Evolutionary conservation across 1,284 basidiomycete species (phyloP), one percentile per base, ranked within the genome.

Genomic region (Malassezia arunalokei): DNA sequence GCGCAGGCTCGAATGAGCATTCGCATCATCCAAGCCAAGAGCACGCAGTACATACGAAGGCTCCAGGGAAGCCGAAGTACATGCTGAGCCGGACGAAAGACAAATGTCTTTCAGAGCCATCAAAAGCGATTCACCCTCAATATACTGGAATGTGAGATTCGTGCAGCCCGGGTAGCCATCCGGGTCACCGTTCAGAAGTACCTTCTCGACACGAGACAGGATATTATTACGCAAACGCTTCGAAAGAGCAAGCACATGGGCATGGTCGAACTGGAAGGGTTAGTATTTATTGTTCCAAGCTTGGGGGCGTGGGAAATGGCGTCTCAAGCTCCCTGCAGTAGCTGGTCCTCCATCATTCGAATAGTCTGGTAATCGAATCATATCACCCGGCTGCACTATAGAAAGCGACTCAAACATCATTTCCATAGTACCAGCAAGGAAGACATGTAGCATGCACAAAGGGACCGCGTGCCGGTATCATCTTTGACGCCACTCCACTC

Each of bases 101-200:
- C 94, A 94, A 56, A 98, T 85, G 70, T 98, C 89, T 44, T 98
- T 98, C 64, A 99, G 76, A 15, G 94, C 92, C 94, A 98, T 98
- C 59, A 99, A 76, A 58, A 99, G 79, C 70, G 87, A 91, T 76
- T 98, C 92, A 29, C 92, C 92, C 70, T 98, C 92, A 40, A 98
- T 90, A 73, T 95, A 98, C 9, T 91, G 82, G 74, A 96, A 98
- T 57, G 86, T 90, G 40, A 98, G 78, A 76, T 96, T 96, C 68
- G 95, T 82, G 74, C 91, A 96, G 40, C 70, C 70, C 0, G 75
- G 75, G 57, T 76, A 76, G 7, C 75, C 92, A 52, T 64, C 47
- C 9, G 82, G 78, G 73, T 96, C 91, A 27, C 94, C 94, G 73
- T 99, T 99, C 49, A 92, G 82, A 42, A 95, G 82, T 53, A 98